Percentiles rank a stretch among this genome's conserved stretches.
These are phyloP conservation scores for Fraxinus anomala DNA, from an alignment of 257 asterid species.

Conservation along the genomic window DNA sequence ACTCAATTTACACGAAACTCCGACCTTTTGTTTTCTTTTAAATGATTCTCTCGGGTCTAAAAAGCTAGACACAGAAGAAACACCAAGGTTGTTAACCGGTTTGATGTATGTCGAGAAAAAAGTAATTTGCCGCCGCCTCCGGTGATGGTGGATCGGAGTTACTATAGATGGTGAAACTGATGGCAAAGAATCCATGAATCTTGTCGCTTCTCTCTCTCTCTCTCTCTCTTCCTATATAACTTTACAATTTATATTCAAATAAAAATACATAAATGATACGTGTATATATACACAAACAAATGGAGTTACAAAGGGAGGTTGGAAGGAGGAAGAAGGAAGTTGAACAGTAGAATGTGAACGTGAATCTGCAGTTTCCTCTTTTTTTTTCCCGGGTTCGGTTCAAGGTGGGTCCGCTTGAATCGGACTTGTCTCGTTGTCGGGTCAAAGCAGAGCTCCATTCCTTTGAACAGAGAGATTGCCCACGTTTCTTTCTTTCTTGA, in stretches of 20 bases:
- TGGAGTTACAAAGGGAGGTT: neutral
- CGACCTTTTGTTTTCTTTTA: conserved; percentile 22
- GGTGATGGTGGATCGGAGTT: conserved; percentile 49
- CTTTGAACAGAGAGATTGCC: neutral
- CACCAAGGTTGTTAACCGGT: conserved; percentile 20
- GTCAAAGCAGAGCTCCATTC: neutral
- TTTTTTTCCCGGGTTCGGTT: neutral
- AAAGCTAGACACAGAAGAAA: conserved; percentile 20
- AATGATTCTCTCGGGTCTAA: conserved; percentile 17
- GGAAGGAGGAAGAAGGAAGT: conserved; percentile 2
- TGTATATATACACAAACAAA: neutral
- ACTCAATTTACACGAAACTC: conserved; percentile 36
- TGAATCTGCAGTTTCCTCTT: neutral
- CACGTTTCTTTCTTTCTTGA: neutral
- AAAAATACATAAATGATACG: neutral
- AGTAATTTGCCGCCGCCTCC: conserved; percentile 42
- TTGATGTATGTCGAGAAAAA: conserved; percentile 26
- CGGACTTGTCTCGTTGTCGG: neutral
- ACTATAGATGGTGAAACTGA: conserved; percentile 62
- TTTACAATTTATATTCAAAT: neutral
- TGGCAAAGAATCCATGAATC: conserved; percentile 62
- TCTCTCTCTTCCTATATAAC: neutral
- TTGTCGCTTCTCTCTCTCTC: neutral
- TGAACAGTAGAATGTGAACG: neutral
- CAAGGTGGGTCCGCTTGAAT: neutral